phyloP scores from a whole-genome alignment of 495 filamentous ascomycete genomes.

The Elasticomyces elasticus region DNA sequence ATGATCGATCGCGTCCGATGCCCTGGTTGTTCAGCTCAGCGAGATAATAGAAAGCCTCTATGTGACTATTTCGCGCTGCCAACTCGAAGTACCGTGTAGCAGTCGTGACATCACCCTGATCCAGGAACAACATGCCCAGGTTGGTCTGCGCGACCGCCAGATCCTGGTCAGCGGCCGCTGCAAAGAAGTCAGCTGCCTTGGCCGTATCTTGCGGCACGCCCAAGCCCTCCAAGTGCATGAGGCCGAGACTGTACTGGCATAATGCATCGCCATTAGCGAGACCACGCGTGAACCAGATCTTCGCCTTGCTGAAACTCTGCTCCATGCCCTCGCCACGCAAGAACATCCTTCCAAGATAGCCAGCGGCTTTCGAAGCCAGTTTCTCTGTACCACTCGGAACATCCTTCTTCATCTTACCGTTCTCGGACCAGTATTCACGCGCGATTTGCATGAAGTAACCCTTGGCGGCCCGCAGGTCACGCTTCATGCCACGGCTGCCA shows the following conservation, averaged over 20 bases:
- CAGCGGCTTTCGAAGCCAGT: conserved; percentile 77
- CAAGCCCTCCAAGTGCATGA: conserved; percentile 80
- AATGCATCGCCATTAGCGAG: conserved; percentile 68
- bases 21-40: conserved; percentile 81
- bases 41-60: conserved; percentile 92
- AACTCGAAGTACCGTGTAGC: conserved; percentile 85
- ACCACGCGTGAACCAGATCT: conserved; percentile 80
- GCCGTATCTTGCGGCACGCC: conserved; percentile 64
- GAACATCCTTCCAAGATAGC: conserved; percentile 87
- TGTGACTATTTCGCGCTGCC: conserved; percentile 76
- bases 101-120: conserved; percentile 68
- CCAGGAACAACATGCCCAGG: conserved; percentile 76
- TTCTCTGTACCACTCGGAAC: conserved; percentile 57
- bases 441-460: conserved; percentile 75
- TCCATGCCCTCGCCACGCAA: conserved; percentile 81
- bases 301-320: conserved; percentile 65
- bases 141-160: conserved; percentile 72
- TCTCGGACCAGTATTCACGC: conserved; percentile 77
- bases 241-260: conserved; percentile 74
- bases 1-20: conserved; percentile 69
- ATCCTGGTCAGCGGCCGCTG: conserved; percentile 74
- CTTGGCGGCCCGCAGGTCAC: conserved; percentile 64
- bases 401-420: conserved; percentile 48
- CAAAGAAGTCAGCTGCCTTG: conserved; percentile 71
- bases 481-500: conserved; percentile 62